A percentile compares a stretch with the other conserved stretches of the same genome.
Conservation (phyloP, 192 early-diverging fungal genomes). For the Phycomyces blakesleeanus region DNA sequence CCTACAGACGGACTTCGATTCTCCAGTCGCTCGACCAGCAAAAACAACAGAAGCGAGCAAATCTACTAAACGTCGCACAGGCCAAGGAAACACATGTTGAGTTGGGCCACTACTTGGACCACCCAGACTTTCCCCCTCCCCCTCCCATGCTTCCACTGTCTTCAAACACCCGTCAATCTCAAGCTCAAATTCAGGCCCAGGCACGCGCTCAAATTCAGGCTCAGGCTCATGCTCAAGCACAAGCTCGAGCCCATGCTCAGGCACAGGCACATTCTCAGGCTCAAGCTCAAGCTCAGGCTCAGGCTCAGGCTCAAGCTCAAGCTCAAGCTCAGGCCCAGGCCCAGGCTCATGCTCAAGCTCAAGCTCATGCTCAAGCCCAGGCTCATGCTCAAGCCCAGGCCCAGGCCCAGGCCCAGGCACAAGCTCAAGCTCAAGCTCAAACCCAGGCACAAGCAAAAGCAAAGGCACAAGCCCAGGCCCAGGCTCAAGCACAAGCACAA, state of each 20-base stretch:
- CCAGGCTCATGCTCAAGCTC: neutral
- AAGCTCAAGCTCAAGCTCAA: neutral
- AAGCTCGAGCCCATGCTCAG: neutral
- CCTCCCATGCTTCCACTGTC: no score
- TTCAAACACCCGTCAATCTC: no score
- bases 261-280: neutral
- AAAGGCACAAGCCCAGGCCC: neutral
- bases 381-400: neutral
- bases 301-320: neutral
- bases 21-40: slow-evolving; percentile 17
- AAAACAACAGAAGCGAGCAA: neutral
- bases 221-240: neutral
- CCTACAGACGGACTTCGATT: slow-evolving; percentile 9
- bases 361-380: neutral
- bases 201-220: neutral
- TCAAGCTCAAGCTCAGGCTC: neutral
- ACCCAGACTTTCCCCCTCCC: no score
- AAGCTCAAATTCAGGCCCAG: neutral
- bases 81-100: no score
- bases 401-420: neutral
- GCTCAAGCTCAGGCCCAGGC: slow-evolving; percentile 1
- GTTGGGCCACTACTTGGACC: no score
- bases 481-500: neutral
- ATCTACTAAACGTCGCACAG: no score
- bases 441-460: neutral